phyloP scores from a whole-genome alignment of 176 grass and related monocot species.

The Olyra latifolia region DNA sequence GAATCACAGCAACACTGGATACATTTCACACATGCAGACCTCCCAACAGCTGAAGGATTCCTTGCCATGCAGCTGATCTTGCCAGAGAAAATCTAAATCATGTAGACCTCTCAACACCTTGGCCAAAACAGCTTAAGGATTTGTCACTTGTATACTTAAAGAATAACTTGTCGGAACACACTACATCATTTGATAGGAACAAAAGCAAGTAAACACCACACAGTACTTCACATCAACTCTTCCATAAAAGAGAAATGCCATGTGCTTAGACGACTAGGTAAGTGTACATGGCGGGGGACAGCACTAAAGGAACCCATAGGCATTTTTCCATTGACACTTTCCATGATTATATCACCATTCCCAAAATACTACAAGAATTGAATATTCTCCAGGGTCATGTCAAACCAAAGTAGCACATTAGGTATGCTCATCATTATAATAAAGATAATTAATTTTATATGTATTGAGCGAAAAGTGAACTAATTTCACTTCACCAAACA shows the following conservation, averaged over 20 bases:
- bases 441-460: neutral
- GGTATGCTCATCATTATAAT: constrained; percentile 24
- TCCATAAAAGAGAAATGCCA: neutral
- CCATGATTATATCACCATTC: neutral
- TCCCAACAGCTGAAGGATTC: neutral
- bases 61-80: neutral
- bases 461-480: neutral
- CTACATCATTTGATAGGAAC: constrained; percentile 3
- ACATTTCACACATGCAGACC: neutral
- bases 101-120: neutral
- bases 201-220: neutral
- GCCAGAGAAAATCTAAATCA: neutral
- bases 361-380: neutral
- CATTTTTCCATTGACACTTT: neutral
- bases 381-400: constrained; percentile 4
- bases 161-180: neutral
- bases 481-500: constrained; percentile 24
- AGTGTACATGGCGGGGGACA: neutral
- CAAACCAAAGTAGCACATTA: constrained; percentile 14
- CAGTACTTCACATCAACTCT: neutral
- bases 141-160: neutral
- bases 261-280: neutral
- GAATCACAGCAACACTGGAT: neutral
- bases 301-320: neutral
- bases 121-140: neutral